These are phyloP conservation scores for Aspergillus puulaauensis DNA, from an alignment of 2,329 filamentous ascomycete genomes.

Conservation along the genomic window DNA sequence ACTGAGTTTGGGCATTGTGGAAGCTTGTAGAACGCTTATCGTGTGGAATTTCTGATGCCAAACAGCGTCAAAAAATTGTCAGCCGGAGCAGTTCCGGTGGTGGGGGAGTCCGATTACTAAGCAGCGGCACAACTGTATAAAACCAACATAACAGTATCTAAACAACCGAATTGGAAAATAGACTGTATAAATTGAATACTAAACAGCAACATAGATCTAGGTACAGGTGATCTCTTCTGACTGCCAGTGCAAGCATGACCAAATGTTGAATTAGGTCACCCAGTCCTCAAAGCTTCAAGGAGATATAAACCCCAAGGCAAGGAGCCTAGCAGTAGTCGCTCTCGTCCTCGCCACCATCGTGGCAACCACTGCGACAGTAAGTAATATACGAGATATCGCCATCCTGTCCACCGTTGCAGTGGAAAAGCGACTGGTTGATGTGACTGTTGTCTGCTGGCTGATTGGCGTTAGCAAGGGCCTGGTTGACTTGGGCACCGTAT, in stretches of 20 bases:
- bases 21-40: neutral
- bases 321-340: neutral
- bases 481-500: neutral
- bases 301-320: too few relatives aligned
- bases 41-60: neutral
- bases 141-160: too few relatives aligned
- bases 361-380: neutral
- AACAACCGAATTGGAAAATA: too few relatives aligned
- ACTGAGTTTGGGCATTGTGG: constrained; percentile 21
- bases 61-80: neutral
- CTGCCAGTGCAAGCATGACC: too few relatives aligned
- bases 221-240: too few relatives aligned
- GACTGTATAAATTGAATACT: too few relatives aligned
- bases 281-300: too few relatives aligned
- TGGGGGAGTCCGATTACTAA: too few relatives aligned
- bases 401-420: neutral
- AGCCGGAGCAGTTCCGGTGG: too few relatives aligned
- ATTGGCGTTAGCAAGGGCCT: neutral
- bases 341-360: neutral
- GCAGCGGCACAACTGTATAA: too few relatives aligned
- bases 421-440: neutral
- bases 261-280: too few relatives aligned
- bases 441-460: neutral
- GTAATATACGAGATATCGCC: neutral
- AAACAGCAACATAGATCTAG: too few relatives aligned